phyloP scores from a whole-genome alignment of 805 yeast genomes.

The Kodamaea jinghongensis region DNA sequence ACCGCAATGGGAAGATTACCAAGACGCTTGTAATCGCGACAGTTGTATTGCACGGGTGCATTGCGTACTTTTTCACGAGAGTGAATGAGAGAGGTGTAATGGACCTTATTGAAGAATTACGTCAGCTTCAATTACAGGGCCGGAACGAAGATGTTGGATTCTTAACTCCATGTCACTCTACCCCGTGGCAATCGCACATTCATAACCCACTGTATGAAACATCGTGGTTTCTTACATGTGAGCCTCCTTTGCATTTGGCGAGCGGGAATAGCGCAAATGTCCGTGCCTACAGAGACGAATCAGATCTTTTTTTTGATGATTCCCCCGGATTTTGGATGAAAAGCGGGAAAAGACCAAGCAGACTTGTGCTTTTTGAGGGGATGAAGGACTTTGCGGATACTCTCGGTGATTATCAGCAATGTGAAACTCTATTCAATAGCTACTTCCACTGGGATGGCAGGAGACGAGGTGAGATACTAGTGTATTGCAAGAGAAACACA shows the following conservation, averaged over 20 bases:
- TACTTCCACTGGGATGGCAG: conserved; percentile 84
- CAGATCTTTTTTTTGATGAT: conserved; percentile 75
- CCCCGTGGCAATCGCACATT: conserved; percentile 88
- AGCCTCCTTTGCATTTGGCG: conserved; percentile 68
- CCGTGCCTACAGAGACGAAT: conserved; percentile 69
- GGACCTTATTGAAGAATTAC: conserved; percentile 55
- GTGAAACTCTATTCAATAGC: conserved; percentile 68
- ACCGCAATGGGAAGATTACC: neutral
- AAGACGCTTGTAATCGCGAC: neutral
- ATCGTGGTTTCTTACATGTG: conserved; percentile 84
- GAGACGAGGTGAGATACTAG: conserved; percentile 73
- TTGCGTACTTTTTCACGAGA: conserved; percentile 54
- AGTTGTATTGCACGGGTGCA: conserved; percentile 31
- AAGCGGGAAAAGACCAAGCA: conserved; percentile 2
- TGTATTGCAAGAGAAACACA: conserved; percentile 40
- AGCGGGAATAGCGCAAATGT: conserved; percentile 25
- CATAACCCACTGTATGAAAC: conserved; percentile 47
- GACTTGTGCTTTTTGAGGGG: conserved; percentile 10
- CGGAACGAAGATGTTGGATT: conserved; percentile 62
- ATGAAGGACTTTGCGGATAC: conserved; percentile 46
- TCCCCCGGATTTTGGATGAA: conserved; percentile 52
- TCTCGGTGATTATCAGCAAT: conserved; percentile 38
- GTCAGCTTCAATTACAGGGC: conserved; percentile 18
- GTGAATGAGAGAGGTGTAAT: conserved; percentile 86
- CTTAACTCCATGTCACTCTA: conserved; percentile 94